Evolutionary conservation across 1,139 yeast genomes (phyloP).

Genomic region (Saccharomyces hybrid): DNA sequence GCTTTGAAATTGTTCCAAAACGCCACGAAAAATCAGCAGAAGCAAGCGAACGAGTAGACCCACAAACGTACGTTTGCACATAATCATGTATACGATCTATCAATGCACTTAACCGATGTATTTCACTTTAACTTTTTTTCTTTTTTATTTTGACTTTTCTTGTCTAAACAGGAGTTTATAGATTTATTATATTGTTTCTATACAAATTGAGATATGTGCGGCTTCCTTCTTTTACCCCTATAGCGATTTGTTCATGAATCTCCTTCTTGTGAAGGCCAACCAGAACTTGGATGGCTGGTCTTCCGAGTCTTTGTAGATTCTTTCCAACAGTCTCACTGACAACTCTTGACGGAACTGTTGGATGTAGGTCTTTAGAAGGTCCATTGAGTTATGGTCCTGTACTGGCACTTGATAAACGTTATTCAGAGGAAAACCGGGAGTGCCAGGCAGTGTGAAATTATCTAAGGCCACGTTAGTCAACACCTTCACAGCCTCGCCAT

Average conservation of each 20-base stretch:
- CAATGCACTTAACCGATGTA: neutral
- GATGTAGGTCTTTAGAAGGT: constrained; percentile 69
- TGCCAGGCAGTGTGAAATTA: constrained; percentile 88
- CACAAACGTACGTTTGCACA: neutral
- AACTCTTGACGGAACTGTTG: constrained; percentile 93
- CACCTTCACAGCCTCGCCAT: constrained; percentile 61
- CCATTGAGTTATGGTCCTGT: constrained; percentile 63
- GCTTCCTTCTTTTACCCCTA: constrained; percentile 11
- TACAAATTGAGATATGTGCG: neutral
- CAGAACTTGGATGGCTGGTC: constrained; percentile 68
- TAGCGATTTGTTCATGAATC: constrained; percentile 81
- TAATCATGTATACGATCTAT: neutral
- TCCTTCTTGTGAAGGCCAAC: constrained; percentile 91
- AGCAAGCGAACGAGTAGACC: neutral
- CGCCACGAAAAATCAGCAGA: constrained; percentile 41
- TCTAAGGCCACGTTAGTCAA: constrained; percentile 83
- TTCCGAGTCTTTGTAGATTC: constrained; percentile 53
- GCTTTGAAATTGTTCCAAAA: constrained; percentile 47
- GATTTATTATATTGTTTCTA: neutral
- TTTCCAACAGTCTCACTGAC: constrained; percentile 67
- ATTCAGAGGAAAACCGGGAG: constrained; percentile 86
- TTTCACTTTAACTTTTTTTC: neutral
- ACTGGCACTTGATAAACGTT: constrained; percentile 69
- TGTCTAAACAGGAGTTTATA: constrained; percentile 6
- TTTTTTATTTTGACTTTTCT: neutral